phyloP scores from a whole-genome alignment of 2,329 filamentous ascomycete species.

The Lachnellula willkommii region DNA sequence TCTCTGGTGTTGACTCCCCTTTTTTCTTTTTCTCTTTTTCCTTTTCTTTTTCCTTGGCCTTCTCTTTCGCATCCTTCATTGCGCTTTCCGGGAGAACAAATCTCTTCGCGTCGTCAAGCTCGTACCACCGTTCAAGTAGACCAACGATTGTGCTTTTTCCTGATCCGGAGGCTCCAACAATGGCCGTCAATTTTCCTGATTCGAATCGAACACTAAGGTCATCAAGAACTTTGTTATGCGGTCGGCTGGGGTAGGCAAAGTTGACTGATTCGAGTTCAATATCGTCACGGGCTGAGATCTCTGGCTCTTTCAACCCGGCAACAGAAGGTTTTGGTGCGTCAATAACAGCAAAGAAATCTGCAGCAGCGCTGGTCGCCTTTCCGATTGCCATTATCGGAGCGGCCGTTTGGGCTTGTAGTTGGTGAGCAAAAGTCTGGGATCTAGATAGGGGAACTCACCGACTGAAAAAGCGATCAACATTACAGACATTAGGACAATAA shows the following conservation, averaged over 20 bases:
- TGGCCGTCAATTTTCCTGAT: constrained; percentile 63
- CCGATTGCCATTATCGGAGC: constrained; percentile 51
- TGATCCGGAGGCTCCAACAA: constrained; percentile 67
- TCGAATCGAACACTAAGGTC: constrained; percentile 53
- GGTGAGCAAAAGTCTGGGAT: neutral
- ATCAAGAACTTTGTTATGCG: constrained; percentile 59
- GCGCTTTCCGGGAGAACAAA: constrained; percentile 36
- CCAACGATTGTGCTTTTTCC: constrained; percentile 73
- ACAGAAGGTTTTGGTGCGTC: constrained; percentile 34
- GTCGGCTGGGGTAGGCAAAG: constrained; percentile 68
- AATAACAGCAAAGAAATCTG: constrained; percentile 34
- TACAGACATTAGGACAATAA: constrained; percentile 42
- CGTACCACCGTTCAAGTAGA: constrained; percentile 68
- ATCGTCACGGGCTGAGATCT: constrained; percentile 46
- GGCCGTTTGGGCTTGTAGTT: constrained; percentile 39
- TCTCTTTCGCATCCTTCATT: constrained; percentile 38
- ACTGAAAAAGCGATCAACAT: constrained; percentile 54
- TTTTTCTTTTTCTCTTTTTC: constrained; percentile 16
- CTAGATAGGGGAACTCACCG: constrained; percentile 28
- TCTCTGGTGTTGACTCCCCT: constrained; percentile 30
- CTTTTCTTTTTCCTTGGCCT: constrained; percentile 22
- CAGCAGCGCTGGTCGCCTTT: constrained; percentile 34
- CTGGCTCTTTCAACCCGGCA: constrained; percentile 41
- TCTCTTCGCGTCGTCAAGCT: constrained; percentile 48
- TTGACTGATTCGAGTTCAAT: constrained; percentile 59